Evolutionary conservation across 208 protist species (phyloP), one percentile per base, ranked within the genome.

Genomic region (Blastocrithidia nonstop): DNA sequence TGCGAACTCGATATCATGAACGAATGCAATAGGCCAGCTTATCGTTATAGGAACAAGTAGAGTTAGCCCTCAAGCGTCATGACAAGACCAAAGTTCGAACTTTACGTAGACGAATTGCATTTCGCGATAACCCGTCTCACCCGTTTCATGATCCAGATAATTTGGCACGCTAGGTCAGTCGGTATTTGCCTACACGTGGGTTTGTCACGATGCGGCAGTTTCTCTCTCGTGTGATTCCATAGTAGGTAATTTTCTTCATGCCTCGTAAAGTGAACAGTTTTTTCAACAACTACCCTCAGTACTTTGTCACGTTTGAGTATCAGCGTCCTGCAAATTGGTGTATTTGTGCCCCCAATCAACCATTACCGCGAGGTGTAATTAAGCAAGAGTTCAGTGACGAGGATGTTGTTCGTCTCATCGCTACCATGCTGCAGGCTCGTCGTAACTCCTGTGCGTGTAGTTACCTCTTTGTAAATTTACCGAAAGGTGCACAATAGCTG

Each of bases 91-190:
- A 71, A 28, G 61, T 85, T 16, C 85, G 79, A 4, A 17, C 65
- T 0, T 42, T 93, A 15, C 76, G 85, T 4, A 73, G 85, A 3
- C 72, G 70, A 16, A 85, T 90, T n/a, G 74, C 77, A 39, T 86
- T 93, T 37, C 61, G 70, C 29, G 73, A 88, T 48, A 71, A 85
- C 60, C 80, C 85, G 1, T 70, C 71, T 0, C 72, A 90, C 57
- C 77, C 85, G 9, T 71, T 93, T 42, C 79, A 83, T 52, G 85
- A 93, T 57, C 85, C 74, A 5, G 85, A 88, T 38, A 89, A 89
- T 47, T 66, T 93, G n/a, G 80, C 77, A 6, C 74, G 71, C 26
- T 79, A 89, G 59, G 43, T 93, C 13, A 61, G 59, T 38, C 71
- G 71, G 19, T 66, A 82, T 42, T 63, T 93, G 13, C 85, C 85